These are phyloP conservation scores for Dioszegia hungarica DNA, from an alignment of 768 basidiomycete species.

Conservation along the genomic window DNA sequence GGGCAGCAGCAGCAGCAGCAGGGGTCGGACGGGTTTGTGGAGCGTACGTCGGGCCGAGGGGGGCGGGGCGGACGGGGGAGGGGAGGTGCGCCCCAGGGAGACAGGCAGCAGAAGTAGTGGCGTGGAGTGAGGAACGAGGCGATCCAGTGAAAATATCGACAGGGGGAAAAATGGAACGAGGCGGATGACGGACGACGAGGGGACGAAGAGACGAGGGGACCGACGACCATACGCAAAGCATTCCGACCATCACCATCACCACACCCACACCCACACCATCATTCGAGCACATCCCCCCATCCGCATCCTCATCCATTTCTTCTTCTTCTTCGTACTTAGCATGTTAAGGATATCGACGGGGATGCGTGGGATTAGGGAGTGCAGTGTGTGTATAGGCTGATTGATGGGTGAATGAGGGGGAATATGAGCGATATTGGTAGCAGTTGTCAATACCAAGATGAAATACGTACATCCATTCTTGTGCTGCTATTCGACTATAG, in stretches of 20 bases:
- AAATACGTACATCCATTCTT: not conserved
- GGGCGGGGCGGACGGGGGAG: conserved; percentile 9
- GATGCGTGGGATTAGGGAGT: too few species aligned
- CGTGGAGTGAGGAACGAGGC: too few species aligned
- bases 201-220: not conserved
- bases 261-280: too few species aligned
- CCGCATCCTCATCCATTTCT: too few species aligned
- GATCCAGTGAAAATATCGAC: not conserved
- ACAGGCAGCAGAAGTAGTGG: conserved; percentile 1
- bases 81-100: conserved; percentile 12
- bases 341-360: too few species aligned
- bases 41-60: conserved; percentile 20
- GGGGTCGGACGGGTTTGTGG: conserved; percentile 9
- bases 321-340: too few species aligned
- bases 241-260: not conserved
- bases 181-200: not conserved
- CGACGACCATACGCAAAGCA: not conserved
- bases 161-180: not conserved
- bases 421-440: not conserved
- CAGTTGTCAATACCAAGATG: not conserved
- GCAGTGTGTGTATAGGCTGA: too few species aligned
- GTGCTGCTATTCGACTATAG: too few species aligned
- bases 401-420: not conserved
- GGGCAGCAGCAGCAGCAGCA: not conserved
- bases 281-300: too few species aligned